Evolutionary conservation across 805 yeast genomes (phyloP).

Genomic region (Candida anglica): DNA sequence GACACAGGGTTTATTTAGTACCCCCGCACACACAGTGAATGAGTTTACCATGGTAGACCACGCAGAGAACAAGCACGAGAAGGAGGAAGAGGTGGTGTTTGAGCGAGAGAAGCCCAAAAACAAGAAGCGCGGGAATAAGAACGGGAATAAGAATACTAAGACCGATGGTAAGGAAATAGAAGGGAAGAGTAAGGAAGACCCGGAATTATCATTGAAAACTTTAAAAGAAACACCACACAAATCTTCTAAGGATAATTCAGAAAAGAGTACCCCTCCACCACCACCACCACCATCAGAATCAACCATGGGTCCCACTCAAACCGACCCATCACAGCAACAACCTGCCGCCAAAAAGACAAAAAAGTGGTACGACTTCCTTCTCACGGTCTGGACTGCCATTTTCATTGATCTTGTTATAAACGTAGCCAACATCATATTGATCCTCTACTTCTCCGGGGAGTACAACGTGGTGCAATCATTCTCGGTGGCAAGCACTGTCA

Average conservation of each 20-base stretch:
- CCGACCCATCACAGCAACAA: not conserved
- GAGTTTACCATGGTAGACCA: too few species aligned
- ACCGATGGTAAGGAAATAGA: too few species aligned
- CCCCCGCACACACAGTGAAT: too few species aligned
- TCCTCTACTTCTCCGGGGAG: not conserved
- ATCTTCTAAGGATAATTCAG: too few species aligned
- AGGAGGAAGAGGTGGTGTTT: not conserved
- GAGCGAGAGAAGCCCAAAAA: not conserved
- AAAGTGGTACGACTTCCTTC: not conserved
- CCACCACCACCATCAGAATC: too few species aligned
- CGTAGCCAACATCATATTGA: not conserved
- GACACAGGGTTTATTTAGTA: too few species aligned
- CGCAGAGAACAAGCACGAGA: not conserved
- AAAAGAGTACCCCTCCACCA: too few species aligned
- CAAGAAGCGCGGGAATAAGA: not conserved
- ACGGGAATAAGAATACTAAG: not conserved
- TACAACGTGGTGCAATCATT: slow-evolving; percentile 1
- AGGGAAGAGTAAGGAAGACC: too few species aligned
- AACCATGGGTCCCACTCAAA: not conserved
- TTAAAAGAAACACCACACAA: not conserved
- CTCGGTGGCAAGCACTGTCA: not conserved
- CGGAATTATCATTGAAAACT: too few species aligned
- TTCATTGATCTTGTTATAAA: not conserved
- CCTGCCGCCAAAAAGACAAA: not conserved
- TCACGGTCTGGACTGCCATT: not conserved